Evolutionary conservation across 495 filamentous ascomycete genomes (phyloP).

Genomic region (Pyrenopolyporus hunteri): DNA sequence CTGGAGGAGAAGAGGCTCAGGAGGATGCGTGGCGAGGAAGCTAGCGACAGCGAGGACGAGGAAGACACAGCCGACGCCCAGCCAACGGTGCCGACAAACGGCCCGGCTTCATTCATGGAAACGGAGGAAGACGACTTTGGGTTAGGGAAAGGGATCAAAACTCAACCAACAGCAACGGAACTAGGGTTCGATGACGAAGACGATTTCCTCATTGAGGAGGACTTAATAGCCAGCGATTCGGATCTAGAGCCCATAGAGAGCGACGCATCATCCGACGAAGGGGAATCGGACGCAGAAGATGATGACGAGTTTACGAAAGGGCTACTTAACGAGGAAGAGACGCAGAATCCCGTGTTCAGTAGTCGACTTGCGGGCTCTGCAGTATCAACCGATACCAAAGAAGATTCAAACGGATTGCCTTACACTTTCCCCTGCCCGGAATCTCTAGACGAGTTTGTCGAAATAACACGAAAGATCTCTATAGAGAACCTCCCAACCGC

Average conservation of each 20-base stretch:
- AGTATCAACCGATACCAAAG: slow-evolving; percentile 36
- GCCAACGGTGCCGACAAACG: slow-evolving; percentile 10
- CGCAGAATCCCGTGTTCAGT: slow-evolving; percentile 52
- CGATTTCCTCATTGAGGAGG: slow-evolving; percentile 87
- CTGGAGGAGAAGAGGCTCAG: slow-evolving; percentile 77
- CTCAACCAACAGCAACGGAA: slow-evolving; percentile 52
- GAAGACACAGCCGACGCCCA: slow-evolving; percentile 41
- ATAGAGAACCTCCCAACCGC: slow-evolving; percentile 72
- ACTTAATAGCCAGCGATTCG: slow-evolving; percentile 74
- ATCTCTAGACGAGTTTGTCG: slow-evolving; percentile 73
- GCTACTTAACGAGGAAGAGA: slow-evolving; percentile 60
- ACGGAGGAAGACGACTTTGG: slow-evolving; percentile 61
- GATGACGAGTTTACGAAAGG: slow-evolving; percentile 70
- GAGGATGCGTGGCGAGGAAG: slow-evolving; percentile 74
- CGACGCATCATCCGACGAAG: slow-evolving; percentile 58
- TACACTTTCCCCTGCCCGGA: slow-evolving; percentile 86
- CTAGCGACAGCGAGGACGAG: slow-evolving; percentile 51
- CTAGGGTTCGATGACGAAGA: slow-evolving; percentile 85
- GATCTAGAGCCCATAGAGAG: slow-evolving; percentile 66
- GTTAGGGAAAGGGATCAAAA: slow-evolving; percentile 60
- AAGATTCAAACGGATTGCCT: slow-evolving; percentile 62
- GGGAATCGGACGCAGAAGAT: slow-evolving; percentile 61
- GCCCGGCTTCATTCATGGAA: slow-evolving; percentile 40
- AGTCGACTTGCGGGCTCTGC: slow-evolving; percentile 26
- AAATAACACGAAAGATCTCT: slow-evolving; percentile 63